These are phyloP conservation scores for Pulicaria dysenterica DNA, from an alignment of 129 eudicot species.

Conservation along the genomic window DNA sequence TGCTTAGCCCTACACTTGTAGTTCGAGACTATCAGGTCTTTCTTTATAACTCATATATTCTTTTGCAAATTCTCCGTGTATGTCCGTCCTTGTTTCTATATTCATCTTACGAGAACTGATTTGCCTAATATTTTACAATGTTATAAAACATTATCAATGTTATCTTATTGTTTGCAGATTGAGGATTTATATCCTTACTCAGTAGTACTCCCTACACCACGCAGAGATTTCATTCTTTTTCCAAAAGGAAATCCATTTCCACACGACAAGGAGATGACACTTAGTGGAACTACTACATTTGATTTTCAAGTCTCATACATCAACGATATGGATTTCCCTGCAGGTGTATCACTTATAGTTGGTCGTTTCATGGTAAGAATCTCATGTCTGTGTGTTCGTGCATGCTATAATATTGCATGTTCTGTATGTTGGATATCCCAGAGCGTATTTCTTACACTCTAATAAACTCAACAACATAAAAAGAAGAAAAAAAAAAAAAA, in stretches of 20 bases:
- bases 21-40: slow-evolving; percentile 84
- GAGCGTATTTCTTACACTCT: background rate
- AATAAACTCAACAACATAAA: no score
- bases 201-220: slow-evolving; percentile 43
- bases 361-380: slow-evolving; percentile 52
- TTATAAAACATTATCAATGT: no score
- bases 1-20: slow-evolving; percentile 73
- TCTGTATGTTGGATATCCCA: no score
- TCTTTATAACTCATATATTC: no score
- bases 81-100: background rate
- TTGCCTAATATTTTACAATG: background rate
- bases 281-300: slow-evolving; percentile 38
- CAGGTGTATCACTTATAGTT: slow-evolving; percentile 53
- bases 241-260: slow-evolving; percentile 68
- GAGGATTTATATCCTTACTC: slow-evolving; percentile 74
- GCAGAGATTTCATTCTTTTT: slow-evolving; percentile 38
- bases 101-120: background rate
- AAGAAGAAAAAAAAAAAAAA: no score
- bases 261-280: slow-evolving; percentile 31
- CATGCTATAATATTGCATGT: no score
- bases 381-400: background rate
- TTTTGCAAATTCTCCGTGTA: background rate
- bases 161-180: slow-evolving; percentile 50
- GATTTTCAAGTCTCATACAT: slow-evolving; percentile 50
- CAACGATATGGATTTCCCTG: slow-evolving; percentile 47